A percentile compares a stretch with the other conserved stretches of the same genome.
These are phyloP conservation scores for Melastoma candidum DNA, from an alignment of 441 rosid species.

Conservation along the genomic window DNA sequence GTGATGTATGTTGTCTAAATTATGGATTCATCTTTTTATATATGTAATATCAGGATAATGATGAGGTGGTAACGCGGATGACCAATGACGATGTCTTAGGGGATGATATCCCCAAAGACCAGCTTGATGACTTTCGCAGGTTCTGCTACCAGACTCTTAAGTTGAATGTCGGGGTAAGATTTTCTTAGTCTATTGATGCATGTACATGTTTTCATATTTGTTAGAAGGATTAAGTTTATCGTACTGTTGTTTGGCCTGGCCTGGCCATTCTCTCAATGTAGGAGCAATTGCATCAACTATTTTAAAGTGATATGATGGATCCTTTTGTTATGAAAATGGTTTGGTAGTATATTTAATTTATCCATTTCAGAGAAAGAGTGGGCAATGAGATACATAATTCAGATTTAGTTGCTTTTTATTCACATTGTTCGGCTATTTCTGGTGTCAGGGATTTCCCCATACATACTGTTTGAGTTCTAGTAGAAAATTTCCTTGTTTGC, in stretches of 20 bases:
- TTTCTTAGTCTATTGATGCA: background rate
- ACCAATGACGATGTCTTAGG: conserved; percentile 97
- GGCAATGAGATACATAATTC: too few species aligned
- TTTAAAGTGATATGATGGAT: too few species aligned
- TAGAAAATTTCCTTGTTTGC: too few species aligned
- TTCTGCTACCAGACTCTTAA: conserved; percentile 74
- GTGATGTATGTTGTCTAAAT: background rate
- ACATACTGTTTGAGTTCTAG: too few species aligned
- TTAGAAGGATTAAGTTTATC: background rate
- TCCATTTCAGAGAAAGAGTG: too few species aligned
- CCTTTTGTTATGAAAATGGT: too few species aligned
- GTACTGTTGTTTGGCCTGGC: background rate
- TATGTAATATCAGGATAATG: conserved; percentile 42
- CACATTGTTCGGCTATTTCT: too few species aligned
- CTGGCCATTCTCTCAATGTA: background rate
- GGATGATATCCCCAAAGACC: conserved; percentile 87
- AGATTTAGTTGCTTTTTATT: too few species aligned
- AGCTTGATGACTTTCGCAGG: conserved; percentile 46
- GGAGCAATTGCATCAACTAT: background rate
- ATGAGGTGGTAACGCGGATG: conserved; percentile 46
- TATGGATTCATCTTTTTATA: conserved; percentile 6
- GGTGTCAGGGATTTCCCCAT: too few species aligned
- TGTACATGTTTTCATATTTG: background rate
- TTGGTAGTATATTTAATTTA: too few species aligned
- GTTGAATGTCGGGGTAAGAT: conserved; percentile 55